phyloP scores from a whole-genome alignment of 2,329 filamentous ascomycete species.

The Paraphaeosphaeria minitans region DNA sequence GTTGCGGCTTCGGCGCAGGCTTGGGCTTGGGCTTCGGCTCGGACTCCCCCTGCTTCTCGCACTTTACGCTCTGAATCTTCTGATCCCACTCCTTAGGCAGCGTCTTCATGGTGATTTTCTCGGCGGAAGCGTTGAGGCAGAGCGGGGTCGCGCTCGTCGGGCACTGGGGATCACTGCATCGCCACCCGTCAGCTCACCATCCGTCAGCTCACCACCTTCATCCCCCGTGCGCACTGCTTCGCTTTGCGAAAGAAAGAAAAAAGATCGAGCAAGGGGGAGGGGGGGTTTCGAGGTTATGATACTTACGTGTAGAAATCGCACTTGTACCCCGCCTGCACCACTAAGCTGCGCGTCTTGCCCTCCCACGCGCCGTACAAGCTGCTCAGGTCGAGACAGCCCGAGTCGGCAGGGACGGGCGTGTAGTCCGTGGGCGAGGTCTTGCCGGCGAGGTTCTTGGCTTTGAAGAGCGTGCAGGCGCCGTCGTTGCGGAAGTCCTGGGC shows the following conservation, averaged over 20 bases:
- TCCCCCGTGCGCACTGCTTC: too few relatives aligned
- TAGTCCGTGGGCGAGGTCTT: conserved; percentile 13
- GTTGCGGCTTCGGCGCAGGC: not conserved
- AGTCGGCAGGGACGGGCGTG: conserved; percentile 16
- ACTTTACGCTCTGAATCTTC: conserved; percentile 14
- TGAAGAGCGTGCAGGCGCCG: conserved; percentile 16
- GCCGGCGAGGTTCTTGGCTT: conserved; percentile 20
- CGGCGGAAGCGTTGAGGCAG: conserved; percentile 6
- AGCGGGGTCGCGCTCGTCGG: not conserved
- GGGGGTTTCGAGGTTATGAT: too few relatives aligned
- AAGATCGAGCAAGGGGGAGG: too few relatives aligned
- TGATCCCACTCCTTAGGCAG: conserved; percentile 8
- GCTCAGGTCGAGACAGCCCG: conserved; percentile 22
- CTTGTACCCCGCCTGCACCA: conserved; percentile 19
- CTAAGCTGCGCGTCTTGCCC: conserved; percentile 20
- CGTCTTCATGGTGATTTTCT: conserved; percentile 8
- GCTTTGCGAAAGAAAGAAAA: too few relatives aligned
- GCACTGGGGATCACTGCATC: conserved; percentile 12
- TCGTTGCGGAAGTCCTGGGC: conserved; percentile 8
- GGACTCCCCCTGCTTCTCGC: conserved; percentile 4
- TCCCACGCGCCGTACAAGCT: conserved; percentile 28
- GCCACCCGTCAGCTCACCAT: not conserved
- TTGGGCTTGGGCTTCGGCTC: not conserved
- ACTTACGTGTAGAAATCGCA: conserved; percentile 31
- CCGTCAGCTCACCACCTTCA: too few relatives aligned